These are phyloP conservation scores for Cladobotryum protrusum DNA, from an alignment of 2,329 filamentous ascomycete species.

Conservation along the genomic window DNA sequence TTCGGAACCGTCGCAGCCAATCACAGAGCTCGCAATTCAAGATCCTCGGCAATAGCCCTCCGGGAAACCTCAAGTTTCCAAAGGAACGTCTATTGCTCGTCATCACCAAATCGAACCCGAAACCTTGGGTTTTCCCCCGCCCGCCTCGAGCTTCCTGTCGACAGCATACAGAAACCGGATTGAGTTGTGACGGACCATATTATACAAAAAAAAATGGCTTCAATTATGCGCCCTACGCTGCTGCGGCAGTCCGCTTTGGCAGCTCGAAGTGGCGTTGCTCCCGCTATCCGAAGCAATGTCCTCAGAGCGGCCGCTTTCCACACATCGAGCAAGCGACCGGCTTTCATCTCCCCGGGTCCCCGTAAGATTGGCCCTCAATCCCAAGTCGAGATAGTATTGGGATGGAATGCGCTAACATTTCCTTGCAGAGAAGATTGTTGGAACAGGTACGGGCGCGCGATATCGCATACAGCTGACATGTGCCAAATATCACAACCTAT, in stretches of 20 bases:
- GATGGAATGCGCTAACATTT: conserved; percentile 36
- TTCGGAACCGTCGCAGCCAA: conserved; percentile 10
- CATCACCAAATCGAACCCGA: neutral
- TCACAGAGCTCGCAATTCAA: conserved; percentile 13
- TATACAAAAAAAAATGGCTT: conserved; percentile 42
- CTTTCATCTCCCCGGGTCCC: conserved; percentile 77
- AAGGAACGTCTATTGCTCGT: neutral
- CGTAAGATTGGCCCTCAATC: conserved; percentile 56
- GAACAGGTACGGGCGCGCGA: conserved; percentile 54
- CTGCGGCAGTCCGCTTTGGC: conserved; percentile 47
- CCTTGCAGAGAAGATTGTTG: conserved; percentile 62
- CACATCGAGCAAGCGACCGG: conserved; percentile 67
- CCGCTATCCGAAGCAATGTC: conserved; percentile 29
- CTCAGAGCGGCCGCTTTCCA: conserved; percentile 75
- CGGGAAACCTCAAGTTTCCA: conserved; percentile 4
- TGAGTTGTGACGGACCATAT: neutral
- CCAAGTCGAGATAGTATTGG: neutral
- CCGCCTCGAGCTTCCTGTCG: neutral
- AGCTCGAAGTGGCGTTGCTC: conserved; percentile 31
- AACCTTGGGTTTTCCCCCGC: neutral
- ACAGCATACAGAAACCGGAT: neutral
- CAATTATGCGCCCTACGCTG: conserved; percentile 48
- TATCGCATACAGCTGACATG: neutral
- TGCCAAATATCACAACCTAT: conserved; percentile 8
- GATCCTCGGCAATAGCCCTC: conserved; percentile 14